A percentile compares a stretch with the other conserved stretches of the same genome.
phyloP scores from a whole-genome alignment of 495 filamentous ascomycete genomes.

The Penicillium nucicola region DNA sequence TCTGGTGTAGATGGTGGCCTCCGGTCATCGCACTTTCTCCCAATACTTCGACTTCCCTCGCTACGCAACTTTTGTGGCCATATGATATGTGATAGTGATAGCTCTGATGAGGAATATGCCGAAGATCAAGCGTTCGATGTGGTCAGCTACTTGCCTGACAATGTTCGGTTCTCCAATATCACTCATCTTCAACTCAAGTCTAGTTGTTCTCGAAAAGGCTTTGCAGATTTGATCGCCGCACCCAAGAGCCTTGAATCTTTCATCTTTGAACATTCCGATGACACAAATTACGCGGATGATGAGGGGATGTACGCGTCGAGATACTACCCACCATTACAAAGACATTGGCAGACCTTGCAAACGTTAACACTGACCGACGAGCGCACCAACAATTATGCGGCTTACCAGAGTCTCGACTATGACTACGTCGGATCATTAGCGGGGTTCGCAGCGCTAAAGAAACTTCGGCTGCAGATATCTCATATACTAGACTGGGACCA shows the following conservation, averaged over 20 bases:
- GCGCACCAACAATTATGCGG: not conserved
- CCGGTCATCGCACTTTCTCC: not conserved
- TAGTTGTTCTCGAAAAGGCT: not conserved
- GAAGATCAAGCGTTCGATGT: too few relatives aligned
- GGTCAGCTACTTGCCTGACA: not conserved
- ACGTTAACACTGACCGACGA: not conserved
- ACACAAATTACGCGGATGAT: too few relatives aligned
- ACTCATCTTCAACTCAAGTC: not conserved
- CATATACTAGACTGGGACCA: too few relatives aligned
- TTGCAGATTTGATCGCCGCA: not conserved
- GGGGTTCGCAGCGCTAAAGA: too few relatives aligned
- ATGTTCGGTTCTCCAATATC: not conserved
- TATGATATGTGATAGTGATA: not conserved
- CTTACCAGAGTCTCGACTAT: not conserved
- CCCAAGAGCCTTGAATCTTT: not conserved
- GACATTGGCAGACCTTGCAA: not conserved
- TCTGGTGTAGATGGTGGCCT: not conserved
- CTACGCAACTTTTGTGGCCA: not conserved
- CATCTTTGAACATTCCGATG: too few relatives aligned
- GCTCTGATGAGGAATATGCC: too few relatives aligned
- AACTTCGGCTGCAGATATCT: too few relatives aligned
- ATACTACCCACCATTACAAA: not conserved
- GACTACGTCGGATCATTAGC: too few relatives aligned
- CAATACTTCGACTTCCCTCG: not conserved
- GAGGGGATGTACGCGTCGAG: not conserved